Evolutionary conservation across 129 eudicot genomes (phyloP).

Genomic region (Lonicera japonica): DNA sequence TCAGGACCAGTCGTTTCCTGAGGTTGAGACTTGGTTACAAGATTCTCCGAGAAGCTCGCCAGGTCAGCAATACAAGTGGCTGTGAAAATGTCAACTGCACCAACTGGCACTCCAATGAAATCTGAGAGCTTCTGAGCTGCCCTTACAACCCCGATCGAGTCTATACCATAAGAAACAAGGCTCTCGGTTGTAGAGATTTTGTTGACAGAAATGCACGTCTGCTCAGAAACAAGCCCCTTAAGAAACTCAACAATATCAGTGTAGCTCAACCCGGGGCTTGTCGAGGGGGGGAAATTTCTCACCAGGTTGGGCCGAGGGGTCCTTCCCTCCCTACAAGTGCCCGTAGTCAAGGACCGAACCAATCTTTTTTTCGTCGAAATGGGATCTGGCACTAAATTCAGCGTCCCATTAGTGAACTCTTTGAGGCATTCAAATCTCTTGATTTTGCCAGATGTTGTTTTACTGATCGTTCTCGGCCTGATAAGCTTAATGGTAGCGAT

Average conservation of each 20-base stretch:
- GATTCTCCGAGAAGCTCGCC: conserved; percentile 63
- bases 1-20: conserved; percentile 14
- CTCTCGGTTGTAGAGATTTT: conserved; percentile 66
- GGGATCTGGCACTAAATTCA: conserved; percentile 59
- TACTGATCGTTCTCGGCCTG: conserved; percentile 67
- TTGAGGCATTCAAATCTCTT: conserved; percentile 72
- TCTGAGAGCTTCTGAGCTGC: conserved; percentile 88
- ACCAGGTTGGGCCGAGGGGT: conserved; percentile 47
- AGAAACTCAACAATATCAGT: conserved; percentile 57
- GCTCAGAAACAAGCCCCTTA: conserved; percentile 53
- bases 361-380: conserved; percentile 31
- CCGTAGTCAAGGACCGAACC: conserved; percentile 60
- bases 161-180: conserved; percentile 65
- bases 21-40: conserved; percentile 56
- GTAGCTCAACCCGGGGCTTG: conserved; percentile 28
- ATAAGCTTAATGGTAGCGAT: conserved; percentile 58
- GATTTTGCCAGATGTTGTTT: conserved; percentile 79
- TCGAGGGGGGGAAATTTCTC: conserved; percentile 16
- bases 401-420: conserved; percentile 64
- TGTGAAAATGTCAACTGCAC: conserved; percentile 80
- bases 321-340: conserved; percentile 59
- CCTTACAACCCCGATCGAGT: conserved; percentile 83
- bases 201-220: conserved; percentile 47
- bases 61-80: conserved; percentile 76
- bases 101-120: conserved; percentile 76